These are phyloP conservation scores for Colletotrichum limetticola DNA, from an alignment of 2,329 filamentous ascomycete genomes.

Conservation along the genomic window DNA sequence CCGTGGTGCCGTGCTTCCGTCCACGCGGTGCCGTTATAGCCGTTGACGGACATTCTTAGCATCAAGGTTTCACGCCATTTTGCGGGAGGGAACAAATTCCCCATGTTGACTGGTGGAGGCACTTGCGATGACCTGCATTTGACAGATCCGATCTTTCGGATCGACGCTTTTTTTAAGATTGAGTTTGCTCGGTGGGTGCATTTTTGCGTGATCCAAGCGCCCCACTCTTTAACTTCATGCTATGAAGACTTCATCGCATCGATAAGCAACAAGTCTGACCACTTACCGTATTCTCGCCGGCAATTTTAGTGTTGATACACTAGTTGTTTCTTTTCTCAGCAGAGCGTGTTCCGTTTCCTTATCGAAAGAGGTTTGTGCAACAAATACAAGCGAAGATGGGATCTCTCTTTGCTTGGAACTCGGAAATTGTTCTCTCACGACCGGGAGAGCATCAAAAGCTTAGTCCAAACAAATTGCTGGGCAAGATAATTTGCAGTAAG, in stretches of 20 bases:
- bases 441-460: too few species aligned
- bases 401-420: too few species aligned
- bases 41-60: conserved; percentile 7
- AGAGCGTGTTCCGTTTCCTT: too few species aligned
- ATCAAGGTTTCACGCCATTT: conserved; percentile 7
- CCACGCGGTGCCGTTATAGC: conserved; percentile 22
- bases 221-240: not conserved
- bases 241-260: not conserved
- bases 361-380: too few species aligned
- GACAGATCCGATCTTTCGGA: not conserved
- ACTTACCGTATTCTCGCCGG: not conserved
- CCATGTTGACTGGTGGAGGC: not conserved
- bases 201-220: not conserved
- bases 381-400: too few species aligned
- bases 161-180: not conserved
- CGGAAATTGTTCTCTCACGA: too few species aligned
- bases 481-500: too few species aligned
- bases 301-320: too few species aligned
- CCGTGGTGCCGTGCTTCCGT: conserved; percentile 19
- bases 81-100: not conserved
- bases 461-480: too few species aligned
- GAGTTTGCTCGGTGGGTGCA: not conserved
- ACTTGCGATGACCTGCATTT: not conserved
- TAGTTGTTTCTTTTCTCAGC: too few species aligned
- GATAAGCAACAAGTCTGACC: not conserved